Evolutionary conservation across 2,329 filamentous ascomycete genomes (phyloP), one percentile per base, ranked within the genome.

Genomic region (Phialemoniopsis sp.): DNA sequence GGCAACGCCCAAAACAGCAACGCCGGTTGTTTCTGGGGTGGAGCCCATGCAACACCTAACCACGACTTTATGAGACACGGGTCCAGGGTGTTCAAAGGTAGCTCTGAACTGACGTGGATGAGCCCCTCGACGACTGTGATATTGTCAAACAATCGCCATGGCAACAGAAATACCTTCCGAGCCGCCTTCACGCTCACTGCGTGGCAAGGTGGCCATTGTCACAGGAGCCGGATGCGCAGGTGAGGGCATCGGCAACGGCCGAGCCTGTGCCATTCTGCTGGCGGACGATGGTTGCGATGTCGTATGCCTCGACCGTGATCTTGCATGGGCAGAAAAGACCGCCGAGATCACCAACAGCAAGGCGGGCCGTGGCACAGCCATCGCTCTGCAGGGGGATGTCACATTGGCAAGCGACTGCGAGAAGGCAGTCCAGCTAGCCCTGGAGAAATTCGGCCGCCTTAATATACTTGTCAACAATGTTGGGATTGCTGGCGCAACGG

Each of bases 391-490:
- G 36, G 76, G 64, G 3, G 73, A 85, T 46, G 76, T 84, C n/a
- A 80, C 76, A 0, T 56, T 58, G 1, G 63, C 70, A 13, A 40
- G 41, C 0, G 75, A 81, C 39, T 85, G 79, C 49, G 58, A 71
- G 36, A 46, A 43, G 1, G 57, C 62, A 2, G 59, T 71, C 7
- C 44, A 64, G 0, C 40, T 54, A 0, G 68, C 78, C 0, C 13
- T 78, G 1, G 43, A 62, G 3, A 48, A 55, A 2, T 84, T 74
- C 46, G 78, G 77, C 1, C 62, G 74, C 2, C 46, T 85, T 3
- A 78, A 85, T 48, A 78, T 85, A 32, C 59, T 85, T 1, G 63
- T 85, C 29, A 85, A 85, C 50, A 79, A 78, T 40, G 81, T 85
- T 3, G 82, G 82, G 0, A 62, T 84, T 15, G 66, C 67, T 4